These are phyloP conservation scores for Solanum paucissectum DNA, from an alignment of 257 asterid species.

Conservation along the genomic window DNA sequence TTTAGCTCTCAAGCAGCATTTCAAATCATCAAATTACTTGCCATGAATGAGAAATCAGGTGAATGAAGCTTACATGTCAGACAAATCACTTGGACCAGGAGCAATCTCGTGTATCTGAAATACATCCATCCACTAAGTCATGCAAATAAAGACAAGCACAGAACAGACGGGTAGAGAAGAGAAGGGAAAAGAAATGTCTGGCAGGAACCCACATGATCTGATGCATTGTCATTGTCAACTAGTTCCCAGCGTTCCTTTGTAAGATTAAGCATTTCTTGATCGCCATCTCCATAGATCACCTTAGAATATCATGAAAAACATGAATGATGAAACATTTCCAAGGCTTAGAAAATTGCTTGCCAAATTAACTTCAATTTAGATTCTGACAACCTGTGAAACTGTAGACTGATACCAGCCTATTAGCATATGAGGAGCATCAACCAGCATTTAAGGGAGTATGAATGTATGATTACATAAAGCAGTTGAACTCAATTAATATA, in stretches of 20 bases:
- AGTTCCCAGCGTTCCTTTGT: constrained; percentile 15
- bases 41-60: background rate
- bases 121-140: background rate
- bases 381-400: background rate
- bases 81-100: background rate
- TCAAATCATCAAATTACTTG: background rate
- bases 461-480: background rate
- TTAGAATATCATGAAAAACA: constrained; percentile 2
- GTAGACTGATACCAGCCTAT: background rate
- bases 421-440: background rate
- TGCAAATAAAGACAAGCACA: background rate
- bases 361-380: background rate
- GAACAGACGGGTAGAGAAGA: background rate
- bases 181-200: background rate
- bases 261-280: constrained; percentile 13
- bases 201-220: constrained; percentile 2
- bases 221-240: background rate
- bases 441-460: background rate
- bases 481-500: background rate
- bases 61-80: constrained; percentile 4
- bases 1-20: background rate
- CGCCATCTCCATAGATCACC: constrained; percentile 25
- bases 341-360: background rate
- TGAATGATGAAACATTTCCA: background rate
- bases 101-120: constrained; percentile 3